phyloP scores from a whole-genome alignment of 768 basidiomycete genomes.

The Chalciporus chontae region DNA sequence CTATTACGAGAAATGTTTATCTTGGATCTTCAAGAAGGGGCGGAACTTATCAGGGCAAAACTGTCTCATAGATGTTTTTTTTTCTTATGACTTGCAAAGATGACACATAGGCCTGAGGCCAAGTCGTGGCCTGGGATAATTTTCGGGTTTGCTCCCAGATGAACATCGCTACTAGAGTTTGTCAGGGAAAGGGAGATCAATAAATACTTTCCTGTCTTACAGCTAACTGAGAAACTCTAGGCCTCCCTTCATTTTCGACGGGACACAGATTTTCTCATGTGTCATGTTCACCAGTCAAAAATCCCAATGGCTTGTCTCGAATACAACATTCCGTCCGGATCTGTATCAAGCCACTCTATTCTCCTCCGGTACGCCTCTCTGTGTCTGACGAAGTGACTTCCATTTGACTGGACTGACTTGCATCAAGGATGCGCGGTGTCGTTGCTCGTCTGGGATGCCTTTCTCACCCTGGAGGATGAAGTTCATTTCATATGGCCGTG shows the following conservation, averaged over 20 bases:
- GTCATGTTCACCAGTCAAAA: slow-evolving; percentile 1
- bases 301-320: neutral
- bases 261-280: neutral
- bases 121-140: too few relatives aligned
- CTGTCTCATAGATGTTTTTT: too few relatives aligned
- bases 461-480: slow-evolving; percentile 17
- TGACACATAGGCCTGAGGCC: too few relatives aligned
- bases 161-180: too few relatives aligned
- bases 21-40: too few relatives aligned
- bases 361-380: slow-evolving; percentile 13
- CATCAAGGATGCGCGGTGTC: slow-evolving; percentile 8
- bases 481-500: slow-evolving; percentile 20
- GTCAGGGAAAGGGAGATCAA: too few relatives aligned
- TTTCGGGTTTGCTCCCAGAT: neutral
- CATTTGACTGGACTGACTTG: neutral
- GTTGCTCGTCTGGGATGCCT: slow-evolving; percentile 13
- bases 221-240: too few relatives aligned
- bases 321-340: neutral
- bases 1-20: too few relatives aligned
- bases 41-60: too few relatives aligned
- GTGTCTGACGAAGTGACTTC: neutral
- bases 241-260: too few relatives aligned
- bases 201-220: too few relatives aligned
- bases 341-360: slow-evolving; percentile 1
- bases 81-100: too few relatives aligned